Evolutionary conservation across 495 filamentous ascomycete species (phyloP), one percentile per base, ranked within the genome.

Genomic region (Hamigera avellanea): DNA sequence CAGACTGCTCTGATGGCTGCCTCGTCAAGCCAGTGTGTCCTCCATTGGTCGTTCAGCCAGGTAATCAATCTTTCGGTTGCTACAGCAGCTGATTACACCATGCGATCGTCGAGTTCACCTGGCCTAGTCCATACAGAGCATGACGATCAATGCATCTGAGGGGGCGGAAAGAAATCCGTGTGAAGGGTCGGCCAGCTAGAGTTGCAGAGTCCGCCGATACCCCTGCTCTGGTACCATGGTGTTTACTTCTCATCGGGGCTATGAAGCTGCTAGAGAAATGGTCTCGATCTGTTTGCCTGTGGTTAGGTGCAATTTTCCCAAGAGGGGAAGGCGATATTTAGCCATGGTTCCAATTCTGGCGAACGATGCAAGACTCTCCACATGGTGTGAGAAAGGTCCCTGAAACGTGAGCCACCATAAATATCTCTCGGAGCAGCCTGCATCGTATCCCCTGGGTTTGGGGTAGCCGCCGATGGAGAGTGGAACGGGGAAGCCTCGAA

Each of bases 341-440:
- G 37, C 14, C 32, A 29, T 21, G 32, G 19, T 37, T 35, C 32
- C 32, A 34, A 33, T 39, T 26, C 36, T 37, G 28, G 36, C 37
- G 38, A 28, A 33, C 26, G 67, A 75, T 21, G 81, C 87, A 48
- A 68, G 21, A 68, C 73, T 14, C 54, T 93, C 29, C 66, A 69
- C 47, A 71, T 78, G 46, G 48, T 45, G 38, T 41, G 37, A 46
- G 41, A 37, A 40, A n/a, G n/a, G 40, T 50, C 38, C 46, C 46
- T 53, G 43, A 53, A 49, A 50, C 54, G 46, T 45, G 44, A 49
- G 35, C 37, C 39, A 42, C 49, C 43, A 30, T 12, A 12, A 30
- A 52, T 50, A 36, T 44, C 34, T 35, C 28, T 37, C 43, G 17
- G 35, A 46, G 28, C 39, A 37, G 34, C 29, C 44, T 43, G 36